Evolutionary conservation across 192 early-diverging fungal genomes (phyloP).

Genomic region (Bifiguratus adelaidae): DNA sequence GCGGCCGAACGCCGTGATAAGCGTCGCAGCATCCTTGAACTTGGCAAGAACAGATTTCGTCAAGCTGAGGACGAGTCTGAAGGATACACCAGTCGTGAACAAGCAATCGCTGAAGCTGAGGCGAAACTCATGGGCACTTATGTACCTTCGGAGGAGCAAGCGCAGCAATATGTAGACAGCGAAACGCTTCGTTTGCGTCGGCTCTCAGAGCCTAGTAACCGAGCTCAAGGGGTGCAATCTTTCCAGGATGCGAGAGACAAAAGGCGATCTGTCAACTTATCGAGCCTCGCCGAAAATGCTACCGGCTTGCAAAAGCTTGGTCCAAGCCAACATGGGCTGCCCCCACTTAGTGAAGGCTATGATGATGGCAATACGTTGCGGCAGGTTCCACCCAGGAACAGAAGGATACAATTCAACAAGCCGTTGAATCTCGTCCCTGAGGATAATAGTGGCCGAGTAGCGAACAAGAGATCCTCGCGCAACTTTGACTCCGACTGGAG

Average conservation of each 20-base stretch:
- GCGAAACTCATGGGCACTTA: constrained; percentile 28
- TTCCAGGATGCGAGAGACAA: constrained; percentile 1
- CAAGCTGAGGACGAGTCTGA: constrained; percentile 1
- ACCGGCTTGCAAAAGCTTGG: not conserved
- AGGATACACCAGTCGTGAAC: constrained; percentile 5
- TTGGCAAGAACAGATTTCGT: too few relatives aligned
- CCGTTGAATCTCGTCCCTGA: constrained; percentile 13
- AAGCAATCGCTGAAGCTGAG: constrained; percentile 23
- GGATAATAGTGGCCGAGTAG: constrained; percentile 2
- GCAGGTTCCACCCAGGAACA: constrained; percentile 1
- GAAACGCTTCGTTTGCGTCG: constrained; percentile 3
- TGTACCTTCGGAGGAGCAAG: too few relatives aligned
- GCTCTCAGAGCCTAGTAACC: constrained; percentile 10
- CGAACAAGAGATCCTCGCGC: constrained; percentile 16
- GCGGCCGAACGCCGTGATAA: not conserved
- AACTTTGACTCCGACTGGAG: constrained; percentile 29
- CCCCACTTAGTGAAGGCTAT: constrained; percentile 9
- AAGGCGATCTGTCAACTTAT: not conserved
- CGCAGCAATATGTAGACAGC: too few relatives aligned
- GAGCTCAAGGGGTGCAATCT: not conserved
- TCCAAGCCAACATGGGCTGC: constrained; percentile 5
- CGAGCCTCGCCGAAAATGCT: not conserved
- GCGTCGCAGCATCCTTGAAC: too few relatives aligned
- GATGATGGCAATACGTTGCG: constrained; percentile 10
- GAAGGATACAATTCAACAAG: constrained; percentile 21